Evolutionary conservation across 148 eudicot species (phyloP).

Genomic region (Rhododendron williamsianum): DNA sequence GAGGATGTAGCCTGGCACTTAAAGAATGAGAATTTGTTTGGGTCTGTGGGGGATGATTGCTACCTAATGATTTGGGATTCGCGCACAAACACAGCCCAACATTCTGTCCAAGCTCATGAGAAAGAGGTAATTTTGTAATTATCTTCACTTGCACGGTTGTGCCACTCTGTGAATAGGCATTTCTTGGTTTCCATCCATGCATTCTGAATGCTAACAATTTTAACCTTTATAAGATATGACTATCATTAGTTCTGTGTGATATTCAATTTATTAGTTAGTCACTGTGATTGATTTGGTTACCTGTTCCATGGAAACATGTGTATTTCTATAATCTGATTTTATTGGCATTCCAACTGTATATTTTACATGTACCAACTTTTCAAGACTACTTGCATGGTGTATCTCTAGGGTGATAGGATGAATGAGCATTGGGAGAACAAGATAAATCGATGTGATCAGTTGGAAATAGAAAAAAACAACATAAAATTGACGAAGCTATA

Average conservation of each 20-base stretch:
- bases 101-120: constrained; percentile 72
- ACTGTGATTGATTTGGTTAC: neutral
- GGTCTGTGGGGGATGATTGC: constrained; percentile 89
- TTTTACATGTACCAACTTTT: neutral
- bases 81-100: constrained; percentile 75
- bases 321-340: neutral
- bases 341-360: neutral
- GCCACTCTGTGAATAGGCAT: neutral
- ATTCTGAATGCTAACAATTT: neutral
- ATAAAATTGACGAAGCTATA: neutral
- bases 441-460: neutral
- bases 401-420: neutral
- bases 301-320: neutral
- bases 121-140: constrained; percentile 55
- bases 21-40: constrained; percentile 74
- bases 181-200: neutral
- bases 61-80: constrained; percentile 82
- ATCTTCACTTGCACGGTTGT: neutral
- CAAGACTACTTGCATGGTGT: neutral
- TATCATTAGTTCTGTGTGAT: neutral
- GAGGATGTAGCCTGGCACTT: constrained; percentile 90
- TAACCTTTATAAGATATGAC: neutral
- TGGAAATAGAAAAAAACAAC: neutral
- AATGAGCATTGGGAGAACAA: neutral
- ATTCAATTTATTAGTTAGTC: neutral